Evolutionary conservation across 345 rosid genomes (phyloP).

Genomic region (Citrus medica): DNA sequence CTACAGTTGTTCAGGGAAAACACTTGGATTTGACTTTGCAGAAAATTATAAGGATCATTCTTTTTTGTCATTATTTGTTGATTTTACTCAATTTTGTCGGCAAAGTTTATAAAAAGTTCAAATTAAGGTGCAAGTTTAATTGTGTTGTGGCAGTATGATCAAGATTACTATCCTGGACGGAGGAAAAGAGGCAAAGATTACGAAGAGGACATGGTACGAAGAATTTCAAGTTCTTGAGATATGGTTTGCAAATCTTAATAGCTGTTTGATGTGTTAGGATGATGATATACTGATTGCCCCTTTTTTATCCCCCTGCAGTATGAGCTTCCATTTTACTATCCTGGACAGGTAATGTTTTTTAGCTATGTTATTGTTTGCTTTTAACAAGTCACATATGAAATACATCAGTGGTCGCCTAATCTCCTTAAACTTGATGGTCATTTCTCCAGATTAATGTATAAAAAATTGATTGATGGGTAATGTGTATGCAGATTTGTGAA

Average conservation of each 20-base stretch:
- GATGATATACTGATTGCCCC: conserved; percentile 1
- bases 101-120: not conserved
- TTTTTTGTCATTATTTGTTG: not conserved
- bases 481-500: conserved; percentile 67
- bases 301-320: conserved; percentile 49
- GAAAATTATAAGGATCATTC: not conserved
- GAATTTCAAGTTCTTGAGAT: conserved; percentile 8
- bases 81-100: not conserved
- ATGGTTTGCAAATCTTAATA: not conserved
- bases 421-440: not conserved
- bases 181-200: conserved; percentile 94
- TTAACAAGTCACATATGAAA: not conserved
- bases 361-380: conserved; percentile 4
- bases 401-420: not conserved
- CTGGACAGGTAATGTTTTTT: conserved; percentile 66
- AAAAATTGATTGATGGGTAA: conserved; percentile 6
- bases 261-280: not conserved
- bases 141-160: conserved; percentile 57
- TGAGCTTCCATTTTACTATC: conserved; percentile 94
- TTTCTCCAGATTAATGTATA: not conserved
- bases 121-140: conserved; percentile 10
- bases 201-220: conserved; percentile 77
- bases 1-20: not conserved
- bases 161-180: conserved; percentile 86
- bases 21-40: not conserved